These are phyloP conservation scores for Carex parvula DNA, from an alignment of 176 grass and related monocot species.

Conservation along the genomic window DNA sequence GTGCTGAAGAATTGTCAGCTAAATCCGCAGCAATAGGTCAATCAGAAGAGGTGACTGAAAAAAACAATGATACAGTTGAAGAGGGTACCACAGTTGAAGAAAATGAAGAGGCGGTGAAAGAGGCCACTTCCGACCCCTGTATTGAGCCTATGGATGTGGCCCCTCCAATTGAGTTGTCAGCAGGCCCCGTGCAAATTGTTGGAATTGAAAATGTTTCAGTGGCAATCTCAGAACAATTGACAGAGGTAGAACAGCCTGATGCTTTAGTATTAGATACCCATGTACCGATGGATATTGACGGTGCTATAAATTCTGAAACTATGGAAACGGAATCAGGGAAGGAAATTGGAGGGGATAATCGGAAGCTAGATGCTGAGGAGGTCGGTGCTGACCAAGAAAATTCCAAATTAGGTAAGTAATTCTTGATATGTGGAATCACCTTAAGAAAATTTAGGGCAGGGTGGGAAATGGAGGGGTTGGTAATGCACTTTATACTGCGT, in stretches of 20 bases:
- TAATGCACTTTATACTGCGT: neutral
- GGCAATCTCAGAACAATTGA: neutral
- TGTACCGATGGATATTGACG: conserved; percentile 1
- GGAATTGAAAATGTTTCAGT: neutral
- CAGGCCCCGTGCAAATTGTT: neutral
- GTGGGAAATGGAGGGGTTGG: neutral
- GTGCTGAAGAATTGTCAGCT: neutral
- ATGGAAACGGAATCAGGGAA: neutral
- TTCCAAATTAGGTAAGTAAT: conserved; percentile 1
- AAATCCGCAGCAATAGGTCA: neutral
- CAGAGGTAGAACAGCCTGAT: neutral
- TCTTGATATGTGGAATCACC: neutral
- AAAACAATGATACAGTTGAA: neutral
- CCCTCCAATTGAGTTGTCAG: neutral
- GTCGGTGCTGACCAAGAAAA: neutral
- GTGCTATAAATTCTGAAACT: conserved; percentile 3
- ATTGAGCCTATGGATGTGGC: neutral
- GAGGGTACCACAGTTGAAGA: neutral
- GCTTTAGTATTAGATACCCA: neutral
- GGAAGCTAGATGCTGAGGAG: neutral
- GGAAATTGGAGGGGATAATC: neutral
- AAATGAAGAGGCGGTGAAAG: neutral
- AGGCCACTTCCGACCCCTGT: neutral
- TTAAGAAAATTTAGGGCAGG: neutral
- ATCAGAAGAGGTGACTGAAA: neutral